phyloP scores from a whole-genome alignment of 2,329 filamentous ascomycete genomes.

The Zymoseptoria ardabiliae region DNA sequence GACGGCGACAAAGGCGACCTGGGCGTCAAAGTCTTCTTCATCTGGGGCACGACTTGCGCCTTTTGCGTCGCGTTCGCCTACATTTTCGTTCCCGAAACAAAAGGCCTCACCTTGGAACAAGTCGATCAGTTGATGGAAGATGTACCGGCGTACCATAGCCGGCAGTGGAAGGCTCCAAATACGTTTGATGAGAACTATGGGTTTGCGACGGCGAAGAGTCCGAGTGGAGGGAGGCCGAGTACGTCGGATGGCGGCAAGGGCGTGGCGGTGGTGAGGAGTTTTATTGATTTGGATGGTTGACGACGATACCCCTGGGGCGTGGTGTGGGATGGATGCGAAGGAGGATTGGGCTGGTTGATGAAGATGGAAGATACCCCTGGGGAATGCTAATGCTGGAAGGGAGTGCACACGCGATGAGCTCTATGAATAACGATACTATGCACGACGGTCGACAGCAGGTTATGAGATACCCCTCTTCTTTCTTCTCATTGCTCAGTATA shows the following conservation, averaged over 20 bases:
- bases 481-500: too few relatives aligned
- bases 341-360: too few relatives aligned
- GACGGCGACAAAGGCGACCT: constrained; percentile 50
- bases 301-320: background rate
- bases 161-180: constrained; percentile 26
- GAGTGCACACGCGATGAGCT: too few relatives aligned
- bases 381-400: too few relatives aligned
- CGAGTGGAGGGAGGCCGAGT: background rate
- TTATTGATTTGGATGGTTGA: background rate
- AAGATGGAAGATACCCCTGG: too few relatives aligned
- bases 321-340: too few relatives aligned
- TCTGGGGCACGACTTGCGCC: constrained; percentile 36
- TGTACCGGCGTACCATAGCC: constrained; percentile 35
- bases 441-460: too few relatives aligned
- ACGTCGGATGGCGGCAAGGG: background rate
- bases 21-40: constrained; percentile 40
- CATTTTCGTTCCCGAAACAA: constrained; percentile 34
- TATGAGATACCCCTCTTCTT: too few relatives aligned
- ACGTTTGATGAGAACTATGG: constrained; percentile 24
- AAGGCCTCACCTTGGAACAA: constrained; percentile 34
- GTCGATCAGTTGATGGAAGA: constrained; percentile 40
- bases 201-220: background rate
- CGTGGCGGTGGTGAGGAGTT: background rate
- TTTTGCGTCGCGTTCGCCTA: constrained; percentile 31
- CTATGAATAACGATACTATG: too few relatives aligned